Base-by-base conservation (phyloP, 345 rosid species). In the Lepidium sativum region DNA sequence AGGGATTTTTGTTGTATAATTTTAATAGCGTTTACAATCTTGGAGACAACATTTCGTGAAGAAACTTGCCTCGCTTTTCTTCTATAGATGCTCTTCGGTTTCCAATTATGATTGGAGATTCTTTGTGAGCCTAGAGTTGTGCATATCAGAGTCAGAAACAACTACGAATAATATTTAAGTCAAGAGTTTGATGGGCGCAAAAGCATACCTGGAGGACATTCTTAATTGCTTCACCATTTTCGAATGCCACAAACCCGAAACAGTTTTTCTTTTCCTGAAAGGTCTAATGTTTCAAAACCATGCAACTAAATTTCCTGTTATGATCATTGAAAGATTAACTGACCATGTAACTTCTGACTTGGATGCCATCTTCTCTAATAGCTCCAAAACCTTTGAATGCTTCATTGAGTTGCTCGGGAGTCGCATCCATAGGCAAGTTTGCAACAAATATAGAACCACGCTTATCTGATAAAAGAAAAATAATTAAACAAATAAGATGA, bases 161-260 rank as follows among this genome's bases (percentile, higher is more conserved):
- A 27, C 35, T 29, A 48, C 2, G 5, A 56, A 31, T 1, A 12
- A 37, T 50, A 37, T 23, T 49, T 4, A 49, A 57, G 34, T 37
- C 9, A 0, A 47, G 42, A 14, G 4, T 47, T 27, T 56, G 55
- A 52, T 60, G 4, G 15, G 15, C 31, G 13, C 31, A 23, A 31
- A 37, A 55, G 12, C 27, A 34, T 58, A 91, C 97, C 97, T 69
- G 43, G 60, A 86, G 63, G 17, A 91, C 96, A 41, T 33, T 77
- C 61, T 71, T 78, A 68, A 84, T 51, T 1, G 96, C 70, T 75
- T 77, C 71, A 69, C 79, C 75, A 49, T 80, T 75, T 67, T 84
- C 96, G 51, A 84, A 91, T 47, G 86, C 87, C 37, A 91, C 91
- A 59, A 91, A 91, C 57, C 91, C 98, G 18, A 82, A 83, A 67